Evolutionary conservation across 352 stramenopile species (phyloP), one percentile per base, ranked within the genome.

Genomic region (Phytopythium kandeliae): DNA sequence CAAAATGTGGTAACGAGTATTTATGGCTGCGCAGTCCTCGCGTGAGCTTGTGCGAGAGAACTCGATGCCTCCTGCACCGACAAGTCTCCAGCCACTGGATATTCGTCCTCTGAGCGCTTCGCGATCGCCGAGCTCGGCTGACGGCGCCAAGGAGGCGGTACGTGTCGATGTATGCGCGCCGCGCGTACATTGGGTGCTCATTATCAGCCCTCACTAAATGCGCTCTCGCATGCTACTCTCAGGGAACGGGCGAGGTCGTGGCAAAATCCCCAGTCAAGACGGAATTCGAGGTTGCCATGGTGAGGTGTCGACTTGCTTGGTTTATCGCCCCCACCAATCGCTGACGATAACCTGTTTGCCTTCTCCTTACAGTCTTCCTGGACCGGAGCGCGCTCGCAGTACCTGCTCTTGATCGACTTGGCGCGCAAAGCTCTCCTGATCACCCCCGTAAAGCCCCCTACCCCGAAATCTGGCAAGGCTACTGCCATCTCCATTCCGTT

Each of bases 241-340:
- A 50, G 44, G 17, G 9, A 3, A 50, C 37, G 11, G 3, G 3
- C 5, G 10, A 22, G 22, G 31, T 37, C 34, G 36, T 40, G 40
- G 4, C 13, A 17, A 30, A 50, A 16, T 1, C 6, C 35, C 15
- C 36, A 34, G 24, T 37, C 40, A 36, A 45, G 45, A 62, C 48
- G n/a, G 60, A 74, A 40, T 82, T 56, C 58, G 54, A 76, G 54
- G 69, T 82, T 61, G 74, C 65, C 26, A 76, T 78, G 71, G 69
- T 80, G 52, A 53, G 59, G 26, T 38, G 3, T 15, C 16, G 24
- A 48, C 11, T 8, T 19, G 30, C 22, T 26, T 25, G 16, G 13
- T n/a, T 13, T 36, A 16, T 35, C 17, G 6, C 15, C 16, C n/a
- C 15, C 2, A 35, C 19, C 8, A 17, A 31, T 7, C 2, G 16